These are phyloP conservation scores for Phlebiopsis flavidoalba DNA, from an alignment of 768 basidiomycete genomes.

Conservation along the genomic window DNA sequence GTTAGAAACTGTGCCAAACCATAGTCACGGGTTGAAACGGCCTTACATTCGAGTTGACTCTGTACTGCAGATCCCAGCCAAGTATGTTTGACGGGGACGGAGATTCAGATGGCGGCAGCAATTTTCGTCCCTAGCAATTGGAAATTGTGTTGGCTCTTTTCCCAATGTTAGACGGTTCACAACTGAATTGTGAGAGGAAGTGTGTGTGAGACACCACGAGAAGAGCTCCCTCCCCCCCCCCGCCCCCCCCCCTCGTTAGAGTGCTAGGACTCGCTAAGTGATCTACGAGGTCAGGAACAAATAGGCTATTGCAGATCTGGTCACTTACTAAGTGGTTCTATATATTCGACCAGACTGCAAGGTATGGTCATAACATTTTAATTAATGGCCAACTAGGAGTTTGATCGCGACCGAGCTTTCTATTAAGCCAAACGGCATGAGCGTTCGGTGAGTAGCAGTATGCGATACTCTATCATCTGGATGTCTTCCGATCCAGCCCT, in stretches of 20 bases:
- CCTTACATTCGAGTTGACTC: slow-evolving; percentile 25
- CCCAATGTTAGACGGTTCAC: slow-evolving; percentile 26
- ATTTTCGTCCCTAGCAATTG: slow-evolving; percentile 23
- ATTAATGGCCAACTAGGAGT: neutral
- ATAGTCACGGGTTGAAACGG: neutral
- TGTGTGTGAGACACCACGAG: slow-evolving; percentile 20
- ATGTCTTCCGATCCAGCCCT: slow-evolving; percentile 23
- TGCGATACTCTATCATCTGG: no score
- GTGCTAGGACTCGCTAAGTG: slow-evolving; percentile 20
- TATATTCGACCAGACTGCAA: slow-evolving; percentile 24
- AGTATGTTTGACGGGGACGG: no score
- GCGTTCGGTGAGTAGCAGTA: no score
- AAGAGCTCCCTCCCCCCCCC: slow-evolving; percentile 21
- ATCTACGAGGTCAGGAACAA: neutral
- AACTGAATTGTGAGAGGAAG: slow-evolving; percentile 21
- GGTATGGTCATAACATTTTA: no score
- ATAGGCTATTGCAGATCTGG: neutral
- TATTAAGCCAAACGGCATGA: slow-evolving; percentile 16
- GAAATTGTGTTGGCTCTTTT: slow-evolving; percentile 25
- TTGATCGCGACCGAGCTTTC: slow-evolving; percentile 21
- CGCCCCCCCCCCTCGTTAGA: no score
- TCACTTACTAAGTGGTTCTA: slow-evolving; percentile 21
- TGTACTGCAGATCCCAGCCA: slow-evolving; percentile 22
- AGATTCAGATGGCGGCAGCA: slow-evolving; percentile 20
- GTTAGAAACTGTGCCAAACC: neutral